Evolutionary conservation across 164 flowering plant species (phyloP).

Genomic region (Macadamia integrifolia): DNA sequence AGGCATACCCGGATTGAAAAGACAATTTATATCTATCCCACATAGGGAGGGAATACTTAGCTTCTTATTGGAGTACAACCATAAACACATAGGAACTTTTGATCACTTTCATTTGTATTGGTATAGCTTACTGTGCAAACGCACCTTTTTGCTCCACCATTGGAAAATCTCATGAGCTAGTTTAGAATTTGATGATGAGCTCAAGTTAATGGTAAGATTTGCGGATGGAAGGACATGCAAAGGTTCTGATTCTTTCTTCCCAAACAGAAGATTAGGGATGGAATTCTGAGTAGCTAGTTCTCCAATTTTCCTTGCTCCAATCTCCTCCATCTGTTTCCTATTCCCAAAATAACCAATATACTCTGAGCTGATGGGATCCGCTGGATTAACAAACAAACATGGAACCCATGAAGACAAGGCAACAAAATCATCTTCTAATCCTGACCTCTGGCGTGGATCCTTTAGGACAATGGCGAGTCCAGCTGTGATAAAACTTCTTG

Average conservation of each 20-base stretch:
- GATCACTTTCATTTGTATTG: slow-evolving; percentile 14
- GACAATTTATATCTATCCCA: too few relatives aligned
- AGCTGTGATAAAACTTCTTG: slow-evolving; percentile 60
- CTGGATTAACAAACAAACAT: slow-evolving; percentile 51
- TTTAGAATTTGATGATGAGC: slow-evolving; percentile 32
- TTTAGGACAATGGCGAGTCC: slow-evolving; percentile 51
- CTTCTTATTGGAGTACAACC: too few relatives aligned
- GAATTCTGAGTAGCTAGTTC: slow-evolving; percentile 61
- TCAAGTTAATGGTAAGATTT: slow-evolving; percentile 35
- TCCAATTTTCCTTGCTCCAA: slow-evolving; percentile 52
- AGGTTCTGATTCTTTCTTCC: slow-evolving; percentile 43
- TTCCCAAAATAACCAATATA: slow-evolving; percentile 75
- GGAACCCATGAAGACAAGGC: slow-evolving; percentile 56
- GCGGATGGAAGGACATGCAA: slow-evolving; percentile 75
- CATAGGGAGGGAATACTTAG: too few relatives aligned
- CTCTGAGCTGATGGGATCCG: slow-evolving; percentile 59
- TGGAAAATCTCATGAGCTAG: slow-evolving; percentile 72
- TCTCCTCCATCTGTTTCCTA: slow-evolving; percentile 58
- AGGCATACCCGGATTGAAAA: too few relatives aligned
- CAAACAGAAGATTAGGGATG: slow-evolving; percentile 41
- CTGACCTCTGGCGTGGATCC: slow-evolving; percentile 13
- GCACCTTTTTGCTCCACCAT: slow-evolving; percentile 56
- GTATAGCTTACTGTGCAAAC: slow-evolving; percentile 35
- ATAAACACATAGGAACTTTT: too few relatives aligned
- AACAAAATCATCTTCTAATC: slow-evolving; percentile 36